Percentiles rank a stretch among this genome's conserved stretches.
Conservation (phyloP, 176 grass and related monocot genomes). For the Areca catechu region DNA sequence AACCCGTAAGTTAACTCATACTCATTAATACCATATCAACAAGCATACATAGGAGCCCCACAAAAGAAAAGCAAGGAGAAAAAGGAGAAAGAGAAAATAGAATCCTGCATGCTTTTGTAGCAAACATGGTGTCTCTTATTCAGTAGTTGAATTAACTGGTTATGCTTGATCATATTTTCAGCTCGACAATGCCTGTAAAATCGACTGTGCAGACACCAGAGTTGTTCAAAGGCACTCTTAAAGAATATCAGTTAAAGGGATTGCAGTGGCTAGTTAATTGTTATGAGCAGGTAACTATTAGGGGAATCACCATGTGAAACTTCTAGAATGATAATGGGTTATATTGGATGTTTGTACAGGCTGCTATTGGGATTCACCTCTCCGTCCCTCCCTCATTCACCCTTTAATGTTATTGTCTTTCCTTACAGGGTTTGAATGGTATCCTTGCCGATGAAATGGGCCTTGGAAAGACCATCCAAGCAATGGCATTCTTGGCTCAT, state of each 20-base stretch:
- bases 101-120: too few species aligned
- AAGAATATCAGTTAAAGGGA: slow-evolving; percentile 97
- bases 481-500: slow-evolving; percentile 98
- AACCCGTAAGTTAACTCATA: slow-evolving; percentile 62
- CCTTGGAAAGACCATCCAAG: slow-evolving; percentile 97
- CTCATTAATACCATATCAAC: slow-evolving; percentile 9
- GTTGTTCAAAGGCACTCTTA: slow-evolving; percentile 86
- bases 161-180: slow-evolving; percentile 33
- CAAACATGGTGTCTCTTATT: too few species aligned
- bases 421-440: slow-evolving; percentile 82
- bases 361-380: too few species aligned
- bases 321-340: too few species aligned
- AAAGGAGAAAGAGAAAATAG: too few species aligned
- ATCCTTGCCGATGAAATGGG: slow-evolving; percentile 99
- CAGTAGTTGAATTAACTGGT: too few species aligned
- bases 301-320: too few species aligned
- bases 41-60: background rate
- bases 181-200: slow-evolving; percentile 91
- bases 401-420: too few species aligned
- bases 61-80: too few species aligned
- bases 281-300: slow-evolving; percentile 81
- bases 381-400: too few species aligned
- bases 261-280: slow-evolving; percentile 99
- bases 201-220: slow-evolving; percentile 92
- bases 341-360: too few species aligned